A percentile compares a stretch with the other conserved stretches of the same genome.
Conservation (phyloP, 2,329 filamentous ascomycete species). For the Gremmenia infestans region DNA sequence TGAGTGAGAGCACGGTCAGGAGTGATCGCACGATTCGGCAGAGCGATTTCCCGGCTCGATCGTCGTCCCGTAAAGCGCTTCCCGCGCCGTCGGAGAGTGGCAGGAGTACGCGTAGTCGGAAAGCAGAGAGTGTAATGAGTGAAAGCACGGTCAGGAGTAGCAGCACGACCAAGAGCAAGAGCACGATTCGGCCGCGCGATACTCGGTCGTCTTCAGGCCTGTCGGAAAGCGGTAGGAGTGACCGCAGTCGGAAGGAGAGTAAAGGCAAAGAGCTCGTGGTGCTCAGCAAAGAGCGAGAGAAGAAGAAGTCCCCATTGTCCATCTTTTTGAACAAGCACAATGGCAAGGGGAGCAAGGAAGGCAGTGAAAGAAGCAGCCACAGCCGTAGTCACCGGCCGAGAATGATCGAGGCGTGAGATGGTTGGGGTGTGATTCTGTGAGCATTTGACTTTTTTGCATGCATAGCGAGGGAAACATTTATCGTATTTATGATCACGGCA, state of each 20-base stretch:
- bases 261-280: constrained; percentile 5
- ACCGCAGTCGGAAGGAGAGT: background rate
- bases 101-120: background rate
- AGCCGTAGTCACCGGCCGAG: constrained; percentile 5
- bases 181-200: background rate
- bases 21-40: background rate
- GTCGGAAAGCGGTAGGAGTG: background rate
- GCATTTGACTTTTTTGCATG: background rate
- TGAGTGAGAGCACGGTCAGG: background rate
- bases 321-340: constrained; percentile 10
- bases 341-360: constrained; percentile 2
- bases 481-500: background rate
- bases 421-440: constrained; percentile 1
- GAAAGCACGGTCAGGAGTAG: background rate
- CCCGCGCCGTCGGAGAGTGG: constrained; percentile 1
- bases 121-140: constrained; percentile 5
- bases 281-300: constrained; percentile 2
- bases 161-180: background rate
- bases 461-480: background rate
- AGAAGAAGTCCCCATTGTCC: constrained; percentile 5
- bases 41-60: background rate
- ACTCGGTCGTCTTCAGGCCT: background rate
- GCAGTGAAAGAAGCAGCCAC: constrained; percentile 1
- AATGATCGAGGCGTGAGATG: constrained; percentile 5
- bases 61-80: background rate